Conservation (phyloP, 1,139 yeast genomes). For the Suhomyces maxii region DNA sequence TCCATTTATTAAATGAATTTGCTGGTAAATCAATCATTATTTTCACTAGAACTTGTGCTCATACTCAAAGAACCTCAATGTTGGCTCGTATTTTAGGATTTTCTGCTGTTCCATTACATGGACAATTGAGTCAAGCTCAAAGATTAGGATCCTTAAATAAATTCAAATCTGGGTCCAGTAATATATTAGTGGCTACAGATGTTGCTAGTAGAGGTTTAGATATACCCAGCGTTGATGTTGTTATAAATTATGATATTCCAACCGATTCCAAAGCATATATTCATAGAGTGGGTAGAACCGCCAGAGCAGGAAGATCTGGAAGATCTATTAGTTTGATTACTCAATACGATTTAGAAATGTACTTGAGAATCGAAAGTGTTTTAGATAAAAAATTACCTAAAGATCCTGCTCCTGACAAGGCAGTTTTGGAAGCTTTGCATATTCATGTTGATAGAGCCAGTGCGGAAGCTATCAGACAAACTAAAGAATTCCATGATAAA, state of each 20-base stretch:
- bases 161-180: conserved; percentile 81
- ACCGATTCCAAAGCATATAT: conserved; percentile 98
- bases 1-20: conserved; percentile 78
- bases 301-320: conserved; percentile 96
- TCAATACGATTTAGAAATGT: conserved; percentile 89
- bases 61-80: conserved; percentile 86
- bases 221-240: conserved; percentile 92
- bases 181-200: conserved; percentile 90
- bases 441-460: conserved; percentile 90
- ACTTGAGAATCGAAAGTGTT: conserved; percentile 84
- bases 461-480: conserved; percentile 84
- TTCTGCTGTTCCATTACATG: conserved; percentile 90
- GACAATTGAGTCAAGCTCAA: conserved; percentile 89
- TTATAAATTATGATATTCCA: conserved; percentile 91
- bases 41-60: conserved; percentile 93
- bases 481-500: conserved; percentile 67
- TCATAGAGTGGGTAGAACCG: conserved; percentile 97
- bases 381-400: conserved; percentile 79
- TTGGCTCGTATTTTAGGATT: conserved; percentile 81
- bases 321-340: conserved; percentile 89
- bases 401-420: conserved; percentile 72
- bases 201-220: conserved; percentile 98
- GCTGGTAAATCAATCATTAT: conserved; percentile 87
- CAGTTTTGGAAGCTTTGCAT: conserved; percentile 74
- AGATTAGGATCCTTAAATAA: conserved; percentile 90